Base-by-base conservation (phyloP, 768 basidiomycete genomes). In the Leucosporidium scottii region DNA sequence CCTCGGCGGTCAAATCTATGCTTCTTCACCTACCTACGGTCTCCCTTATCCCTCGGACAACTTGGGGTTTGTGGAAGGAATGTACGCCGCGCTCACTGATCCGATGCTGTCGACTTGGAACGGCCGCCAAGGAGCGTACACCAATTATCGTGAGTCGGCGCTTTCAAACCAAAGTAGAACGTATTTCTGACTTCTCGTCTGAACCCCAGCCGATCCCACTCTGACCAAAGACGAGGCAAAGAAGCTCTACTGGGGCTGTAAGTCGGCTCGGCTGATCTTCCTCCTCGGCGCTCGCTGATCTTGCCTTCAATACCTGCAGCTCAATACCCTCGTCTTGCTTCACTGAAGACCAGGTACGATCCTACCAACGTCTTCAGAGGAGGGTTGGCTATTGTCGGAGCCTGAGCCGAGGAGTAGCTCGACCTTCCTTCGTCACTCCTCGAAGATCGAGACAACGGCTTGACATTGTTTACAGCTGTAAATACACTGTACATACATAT, bases 31-130 rank as follows among this genome's bases (percentile, higher is more conserved):
- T 23, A 70, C 69, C 10, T 72, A 73, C 53, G 66, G 60, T n/a
- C 65, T 55, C 8, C 74, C 74, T 15, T 74, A 61, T 60, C 83
- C 84, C 3, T 55, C 69, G 8, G 75, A 76, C 25, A 84, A 82
- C 1, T 81, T 83, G 59, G 72, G 76, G 0, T 82, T 84, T 69
- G 72, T 84, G 8, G 79, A 84, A 65, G 80, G 69, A 55, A 70
- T 74, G 71, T 72, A 53, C 27, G 47, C 58, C 51, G 53, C 71
- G 6, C 25, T 74, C n/a, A 53, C 61, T 17, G 47, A 51, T 8
- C 50, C 50, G 21, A 51, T 51, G 50, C 23, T 27, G n/a, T n/a
- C 23, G 50, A 8, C 23, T n/a, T 51, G 4, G 23, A n/a, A n/a
- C 15, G 21, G 23, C 2, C 18, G 17, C 25, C 15, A 23, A n/a